phyloP scores from a whole-genome alignment of 306 rosid species.

The Malus orientalis region DNA sequence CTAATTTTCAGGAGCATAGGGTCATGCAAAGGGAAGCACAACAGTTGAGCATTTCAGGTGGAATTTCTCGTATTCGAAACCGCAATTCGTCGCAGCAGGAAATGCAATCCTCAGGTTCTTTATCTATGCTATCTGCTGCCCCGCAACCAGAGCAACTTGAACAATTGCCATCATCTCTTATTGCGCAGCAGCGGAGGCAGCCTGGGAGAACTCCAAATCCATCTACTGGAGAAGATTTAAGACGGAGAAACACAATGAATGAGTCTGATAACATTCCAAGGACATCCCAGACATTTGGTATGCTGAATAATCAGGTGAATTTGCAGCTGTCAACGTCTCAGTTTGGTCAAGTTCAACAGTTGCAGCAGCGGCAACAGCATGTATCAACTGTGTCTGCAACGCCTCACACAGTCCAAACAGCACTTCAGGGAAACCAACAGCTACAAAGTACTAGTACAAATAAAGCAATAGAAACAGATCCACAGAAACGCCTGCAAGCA shows the following conservation, averaged over 20 bases:
- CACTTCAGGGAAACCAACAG: constrained; percentile 45
- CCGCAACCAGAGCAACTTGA: constrained; percentile 76
- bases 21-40: constrained; percentile 26
- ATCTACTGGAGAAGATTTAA: constrained; percentile 31
- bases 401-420: constrained; percentile 49
- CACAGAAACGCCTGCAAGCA: constrained; percentile 86
- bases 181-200: constrained; percentile 67
- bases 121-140: constrained; percentile 35
- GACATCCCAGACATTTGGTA: constrained; percentile 37
- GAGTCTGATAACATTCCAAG: constrained; percentile 36
- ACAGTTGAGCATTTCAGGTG: constrained; percentile 33
- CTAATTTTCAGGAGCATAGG: constrained; percentile 36
- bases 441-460: constrained; percentile 23
- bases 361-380: constrained; percentile 46
- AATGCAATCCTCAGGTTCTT: constrained; percentile 35
- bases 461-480: constrained; percentile 65
- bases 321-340: constrained; percentile 46
- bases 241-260: constrained; percentile 33
- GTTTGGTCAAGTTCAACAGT: constrained; percentile 41
- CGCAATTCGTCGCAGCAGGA: constrained; percentile 29
- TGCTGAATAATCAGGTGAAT: constrained; percentile 37
- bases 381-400: constrained; percentile 26
- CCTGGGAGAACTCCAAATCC: constrained; percentile 32
- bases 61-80: constrained; percentile 38
- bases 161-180: constrained; percentile 69